Base-by-base conservation (phyloP, 2,329 filamentous ascomycete genomes). In the Aspergillus fructus region DNA sequence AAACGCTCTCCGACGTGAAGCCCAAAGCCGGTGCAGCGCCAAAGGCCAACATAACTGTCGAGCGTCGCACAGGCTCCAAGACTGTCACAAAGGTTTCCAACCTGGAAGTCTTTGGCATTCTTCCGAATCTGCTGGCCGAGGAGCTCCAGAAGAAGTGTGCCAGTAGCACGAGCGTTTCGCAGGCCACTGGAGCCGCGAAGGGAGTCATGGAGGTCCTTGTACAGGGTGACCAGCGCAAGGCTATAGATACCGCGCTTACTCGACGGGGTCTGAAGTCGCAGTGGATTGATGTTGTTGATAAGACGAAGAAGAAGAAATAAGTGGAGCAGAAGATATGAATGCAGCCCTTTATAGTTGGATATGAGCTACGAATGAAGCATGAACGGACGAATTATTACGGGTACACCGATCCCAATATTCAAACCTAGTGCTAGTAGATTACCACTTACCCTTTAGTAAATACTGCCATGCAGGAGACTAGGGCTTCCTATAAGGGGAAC, bases 91-190 rank as follows among this genome's bases (percentile, higher is more conserved):
- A 83, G 63, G 76, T 88, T 1, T 81, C 78, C 15, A 85, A 84
- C 3, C 67, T 89, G 30, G 87, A 89, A 64, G 72, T 79, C 0
- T 89, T 87, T 63, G 80, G 82, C 24, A 82, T 89, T 43, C 78
- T 82, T 17, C 83, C 86, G 0, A 79, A 80, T 46, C 73, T 83
- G 2, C 74, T 89, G 53, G 85, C 85, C 2, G 86, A 88, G 58
- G 87, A 89, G 68, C 66, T 89, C 64, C 79, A 87, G 65, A 89
- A 86, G 74, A 82, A 83, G 33, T 89, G 87, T 67, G 87, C 87
- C 2, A 85, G 87, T n/a, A 85, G 82, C 56, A 87, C 86, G 12
- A 87, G 84, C 59, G 84, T 89, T 1, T 80, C 84, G 34, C 83
- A 85, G 63, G 74, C 86, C 33, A 79, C 80, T 46, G 86, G 86